These are phyloP conservation scores for Serendipita sp. DNA, from an alignment of 768 basidiomycete genomes.

Conservation along the genomic window DNA sequence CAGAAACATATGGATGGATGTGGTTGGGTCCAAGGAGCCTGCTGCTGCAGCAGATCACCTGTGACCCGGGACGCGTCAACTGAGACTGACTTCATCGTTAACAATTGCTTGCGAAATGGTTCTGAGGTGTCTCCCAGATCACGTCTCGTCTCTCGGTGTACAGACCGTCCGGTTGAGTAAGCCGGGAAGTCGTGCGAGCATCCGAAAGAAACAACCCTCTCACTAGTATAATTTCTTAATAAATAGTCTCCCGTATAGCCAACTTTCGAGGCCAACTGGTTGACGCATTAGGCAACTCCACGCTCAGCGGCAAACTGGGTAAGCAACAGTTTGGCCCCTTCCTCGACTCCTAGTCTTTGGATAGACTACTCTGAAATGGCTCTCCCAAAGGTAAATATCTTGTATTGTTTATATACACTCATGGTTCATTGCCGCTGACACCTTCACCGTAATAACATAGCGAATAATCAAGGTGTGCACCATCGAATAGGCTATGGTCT, in stretches of 20 bases:
- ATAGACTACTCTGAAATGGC: slow-evolving; percentile 17
- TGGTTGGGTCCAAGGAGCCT: neutral
- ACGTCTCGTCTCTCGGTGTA: too few species aligned
- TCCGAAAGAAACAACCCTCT: too few species aligned
- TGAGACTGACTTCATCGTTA: neutral
- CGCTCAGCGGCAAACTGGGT: too few species aligned
- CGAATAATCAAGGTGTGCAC: slow-evolving; percentile 36
- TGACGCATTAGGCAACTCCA: too few species aligned
- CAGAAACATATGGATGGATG: slow-evolving; percentile 22
- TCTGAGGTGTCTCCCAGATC: too few species aligned
- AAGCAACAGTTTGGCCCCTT: neutral
- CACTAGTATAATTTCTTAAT: too few species aligned
- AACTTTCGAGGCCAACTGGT: too few species aligned
- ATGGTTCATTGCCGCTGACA: neutral
- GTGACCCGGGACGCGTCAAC: neutral
- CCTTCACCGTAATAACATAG: slow-evolving; percentile 18
- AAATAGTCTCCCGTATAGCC: too few species aligned
- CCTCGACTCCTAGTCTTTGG: neutral
- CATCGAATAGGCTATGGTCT: slow-evolving; percentile 10
- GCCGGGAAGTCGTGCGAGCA: too few species aligned
- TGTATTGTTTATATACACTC: neutral
- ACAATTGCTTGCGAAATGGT: too few species aligned
- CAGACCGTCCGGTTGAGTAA: too few species aligned
- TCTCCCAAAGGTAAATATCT: slow-evolving; percentile 20
- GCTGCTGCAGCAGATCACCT: neutral